Conservation (phyloP, 2,329 filamentous ascomycete genomes). For the Arthrobotrys sphaeroides region DNA sequence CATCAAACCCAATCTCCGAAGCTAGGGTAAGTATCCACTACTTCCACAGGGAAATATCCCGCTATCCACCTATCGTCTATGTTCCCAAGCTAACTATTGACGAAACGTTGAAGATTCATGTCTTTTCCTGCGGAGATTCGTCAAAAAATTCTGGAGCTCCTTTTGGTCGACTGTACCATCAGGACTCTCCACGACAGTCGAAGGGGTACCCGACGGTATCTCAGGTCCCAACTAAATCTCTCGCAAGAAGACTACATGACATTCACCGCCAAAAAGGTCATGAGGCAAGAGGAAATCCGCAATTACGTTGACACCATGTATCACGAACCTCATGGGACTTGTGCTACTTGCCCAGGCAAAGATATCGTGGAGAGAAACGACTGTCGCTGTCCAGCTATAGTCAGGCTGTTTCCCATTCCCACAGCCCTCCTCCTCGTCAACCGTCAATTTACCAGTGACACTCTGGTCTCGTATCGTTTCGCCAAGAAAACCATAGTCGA, state of each 20-base stretch:
- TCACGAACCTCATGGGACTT: not conserved
- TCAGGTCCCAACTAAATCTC: not conserved
- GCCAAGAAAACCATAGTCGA: not conserved
- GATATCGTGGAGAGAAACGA: not conserved
- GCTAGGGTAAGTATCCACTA: too few relatives aligned
- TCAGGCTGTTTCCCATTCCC: not conserved
- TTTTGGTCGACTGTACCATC: not conserved
- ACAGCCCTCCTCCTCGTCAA: not conserved
- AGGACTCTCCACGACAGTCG: not conserved
- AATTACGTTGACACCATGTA: not conserved
- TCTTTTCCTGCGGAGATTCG: not conserved
- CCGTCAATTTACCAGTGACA: not conserved
- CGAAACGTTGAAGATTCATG: not conserved
- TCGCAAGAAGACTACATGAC: not conserved
- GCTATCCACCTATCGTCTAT: too few relatives aligned
- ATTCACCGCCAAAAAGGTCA: not conserved
- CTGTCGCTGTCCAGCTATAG: not conserved
- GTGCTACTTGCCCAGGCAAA: not conserved
- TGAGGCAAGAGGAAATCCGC: not conserved
- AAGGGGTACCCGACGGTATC: not conserved
- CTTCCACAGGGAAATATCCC: too few relatives aligned
- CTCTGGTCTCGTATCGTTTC: not conserved
- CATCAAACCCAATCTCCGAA: too few relatives aligned
- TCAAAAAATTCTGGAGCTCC: not conserved
- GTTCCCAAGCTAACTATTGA: not conserved